Percentiles rank a stretch among this genome's conserved stretches.
These are phyloP conservation scores for Termitomyces sp. DNA, from an alignment of 768 basidiomycete species.

Conservation along the genomic window DNA sequence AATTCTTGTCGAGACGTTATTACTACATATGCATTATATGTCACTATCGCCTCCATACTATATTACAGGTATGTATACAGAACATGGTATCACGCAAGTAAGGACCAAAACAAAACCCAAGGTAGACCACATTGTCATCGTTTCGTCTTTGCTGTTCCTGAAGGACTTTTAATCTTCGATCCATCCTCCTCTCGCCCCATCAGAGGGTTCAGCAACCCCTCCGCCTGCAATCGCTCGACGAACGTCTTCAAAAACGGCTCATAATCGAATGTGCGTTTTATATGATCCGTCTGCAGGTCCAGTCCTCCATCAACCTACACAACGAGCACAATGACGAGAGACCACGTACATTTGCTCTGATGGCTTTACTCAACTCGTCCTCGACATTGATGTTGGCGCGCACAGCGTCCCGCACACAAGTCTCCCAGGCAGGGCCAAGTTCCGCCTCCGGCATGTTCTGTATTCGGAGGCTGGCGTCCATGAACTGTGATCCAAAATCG, in stretches of 20 bases:
- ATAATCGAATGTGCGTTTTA: constrained; percentile 58
- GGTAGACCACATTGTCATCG: not conserved
- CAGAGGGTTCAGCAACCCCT: constrained; percentile 40
- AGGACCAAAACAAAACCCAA: not conserved
- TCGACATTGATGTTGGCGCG: constrained; percentile 36
- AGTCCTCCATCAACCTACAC: not conserved
- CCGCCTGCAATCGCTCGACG: constrained; percentile 33
- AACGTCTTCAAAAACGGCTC: constrained; percentile 54
- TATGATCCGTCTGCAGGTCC: constrained; percentile 42
- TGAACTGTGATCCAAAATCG: constrained; percentile 40
- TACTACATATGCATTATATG: not conserved
- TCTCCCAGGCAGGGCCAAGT: constrained; percentile 40
- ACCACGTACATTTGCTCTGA: constrained; percentile 37
- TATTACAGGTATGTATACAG: not conserved
- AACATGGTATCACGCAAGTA: not conserved
- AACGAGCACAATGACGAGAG: not conserved
- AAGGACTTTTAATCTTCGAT: constrained; percentile 16
- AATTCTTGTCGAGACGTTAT: too few relatives aligned
- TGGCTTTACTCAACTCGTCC: constrained; percentile 43
- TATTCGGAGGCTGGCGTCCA: constrained; percentile 37
- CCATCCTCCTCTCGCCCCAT: constrained; percentile 33
- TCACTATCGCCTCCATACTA: not conserved
- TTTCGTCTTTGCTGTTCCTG: constrained; percentile 4
- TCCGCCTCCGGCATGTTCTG: constrained; percentile 34
- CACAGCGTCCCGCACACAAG: constrained; percentile 35